These are phyloP conservation scores for Medicago arabica DNA, from an alignment of 306 rosid species.

Conservation along the genomic window DNA sequence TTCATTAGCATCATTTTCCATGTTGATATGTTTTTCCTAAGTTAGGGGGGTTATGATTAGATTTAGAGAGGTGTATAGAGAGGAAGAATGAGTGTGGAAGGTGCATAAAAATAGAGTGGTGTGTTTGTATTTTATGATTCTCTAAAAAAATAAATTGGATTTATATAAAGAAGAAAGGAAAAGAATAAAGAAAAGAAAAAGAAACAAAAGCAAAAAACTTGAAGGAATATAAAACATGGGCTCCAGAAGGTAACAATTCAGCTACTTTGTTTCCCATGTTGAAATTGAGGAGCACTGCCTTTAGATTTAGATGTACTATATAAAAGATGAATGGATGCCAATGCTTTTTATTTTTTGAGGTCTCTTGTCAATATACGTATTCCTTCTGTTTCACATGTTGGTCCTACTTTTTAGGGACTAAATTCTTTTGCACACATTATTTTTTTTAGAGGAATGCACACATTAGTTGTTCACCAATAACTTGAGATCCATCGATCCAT, in stretches of 20 bases:
- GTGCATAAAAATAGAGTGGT: conserved; percentile 41
- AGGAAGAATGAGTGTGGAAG: conserved; percentile 44
- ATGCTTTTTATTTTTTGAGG: conserved; percentile 6
- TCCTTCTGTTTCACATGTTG: conserved; percentile 36
- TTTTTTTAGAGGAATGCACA: too few species aligned
- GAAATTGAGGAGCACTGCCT: conserved; percentile 47
- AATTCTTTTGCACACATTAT: too few species aligned
- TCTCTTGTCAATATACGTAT: neutral
- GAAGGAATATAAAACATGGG: conserved; percentile 52
- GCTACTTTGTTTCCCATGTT: conserved; percentile 70
- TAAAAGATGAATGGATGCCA: conserved; percentile 10
- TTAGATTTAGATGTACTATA: conserved; percentile 3
- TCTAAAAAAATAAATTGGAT: conserved; percentile 33
- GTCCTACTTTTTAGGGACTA: neutral
- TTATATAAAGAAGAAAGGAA: conserved; percentile 42
- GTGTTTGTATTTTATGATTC: conserved; percentile 56
- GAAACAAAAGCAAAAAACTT: neutral
- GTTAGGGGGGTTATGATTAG: neutral
- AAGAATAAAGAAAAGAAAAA: conserved; percentile 40
- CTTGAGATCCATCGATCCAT: too few species aligned
- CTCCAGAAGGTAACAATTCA: conserved; percentile 60
- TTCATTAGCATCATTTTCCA: conserved; percentile 62
- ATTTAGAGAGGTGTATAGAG: conserved; percentile 42
- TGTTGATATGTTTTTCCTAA: conserved; percentile 57
- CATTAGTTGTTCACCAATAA: too few species aligned